Evolutionary conservation across 2,329 filamentous ascomycete genomes (phyloP).

Genomic region (Lecanicillium sp.): DNA sequence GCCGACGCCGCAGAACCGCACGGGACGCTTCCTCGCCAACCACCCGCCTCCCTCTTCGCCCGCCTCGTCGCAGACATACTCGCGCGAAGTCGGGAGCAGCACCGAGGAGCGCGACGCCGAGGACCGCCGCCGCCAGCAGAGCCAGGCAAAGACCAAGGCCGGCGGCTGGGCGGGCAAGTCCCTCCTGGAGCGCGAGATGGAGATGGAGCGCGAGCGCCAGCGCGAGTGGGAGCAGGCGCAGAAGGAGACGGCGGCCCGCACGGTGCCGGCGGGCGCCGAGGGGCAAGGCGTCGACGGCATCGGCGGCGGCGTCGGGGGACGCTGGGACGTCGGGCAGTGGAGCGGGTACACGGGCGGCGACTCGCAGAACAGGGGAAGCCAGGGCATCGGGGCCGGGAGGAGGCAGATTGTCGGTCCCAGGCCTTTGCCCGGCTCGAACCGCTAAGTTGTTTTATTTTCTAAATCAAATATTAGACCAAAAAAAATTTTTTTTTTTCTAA

Average conservation of each 20-base stretch:
- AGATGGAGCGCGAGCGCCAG: slow-evolving; percentile 68
- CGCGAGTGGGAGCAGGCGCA: slow-evolving; percentile 76
- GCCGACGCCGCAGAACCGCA: slow-evolving; percentile 37
- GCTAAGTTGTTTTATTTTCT: not conserved
- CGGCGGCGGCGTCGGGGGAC: slow-evolving; percentile 59
- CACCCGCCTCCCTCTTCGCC: slow-evolving; percentile 43
- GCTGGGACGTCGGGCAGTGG: slow-evolving; percentile 75
- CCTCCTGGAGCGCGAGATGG: slow-evolving; percentile 73
- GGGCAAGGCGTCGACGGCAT: slow-evolving; percentile 56
- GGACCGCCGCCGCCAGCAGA: slow-evolving; percentile 52
- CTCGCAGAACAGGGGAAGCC: slow-evolving; percentile 59
- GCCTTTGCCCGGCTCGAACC: slow-evolving; percentile 47
- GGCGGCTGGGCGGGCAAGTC: slow-evolving; percentile 61
- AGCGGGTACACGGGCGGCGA: slow-evolving; percentile 69
- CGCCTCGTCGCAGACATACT: slow-evolving; percentile 43
- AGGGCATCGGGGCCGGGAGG: slow-evolving; percentile 63
- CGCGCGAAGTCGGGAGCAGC: slow-evolving; percentile 47
- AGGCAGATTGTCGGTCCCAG: slow-evolving; percentile 76
- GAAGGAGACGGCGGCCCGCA: slow-evolving; percentile 50
- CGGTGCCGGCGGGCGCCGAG: slow-evolving; percentile 43
- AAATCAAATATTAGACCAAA: not conserved
- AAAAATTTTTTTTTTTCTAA: no score
- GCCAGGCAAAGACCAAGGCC: slow-evolving; percentile 56
- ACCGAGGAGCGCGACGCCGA: slow-evolving; percentile 58
- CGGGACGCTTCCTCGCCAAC: slow-evolving; percentile 51